These are phyloP conservation scores for Solanum bulbocastanum DNA, from an alignment of 257 asterid genomes.

Conservation along the genomic window DNA sequence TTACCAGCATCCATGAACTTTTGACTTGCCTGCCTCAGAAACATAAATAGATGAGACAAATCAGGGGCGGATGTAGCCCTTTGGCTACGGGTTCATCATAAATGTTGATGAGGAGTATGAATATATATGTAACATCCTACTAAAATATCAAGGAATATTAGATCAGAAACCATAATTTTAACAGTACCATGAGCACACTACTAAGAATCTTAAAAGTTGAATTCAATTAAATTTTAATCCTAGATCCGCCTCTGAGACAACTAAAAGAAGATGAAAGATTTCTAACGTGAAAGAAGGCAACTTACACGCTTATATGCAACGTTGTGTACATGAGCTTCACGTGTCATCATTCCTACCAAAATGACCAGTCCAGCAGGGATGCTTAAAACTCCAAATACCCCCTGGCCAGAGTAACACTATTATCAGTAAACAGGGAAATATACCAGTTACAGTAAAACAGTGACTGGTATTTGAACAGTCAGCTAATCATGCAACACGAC, in stretches of 20 bases:
- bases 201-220: background rate
- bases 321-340: slow-evolving; percentile 22
- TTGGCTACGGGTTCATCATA: background rate
- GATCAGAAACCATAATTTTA: background rate
- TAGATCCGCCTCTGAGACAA: background rate
- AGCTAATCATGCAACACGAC: background rate
- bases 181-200: background rate
- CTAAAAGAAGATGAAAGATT: background rate
- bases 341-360: slow-evolving; percentile 41
- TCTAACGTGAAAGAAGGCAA: background rate
- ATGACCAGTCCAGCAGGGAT: slow-evolving; percentile 47
- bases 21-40: slow-evolving; percentile 20
- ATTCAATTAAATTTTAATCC: background rate
- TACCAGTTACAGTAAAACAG: background rate
- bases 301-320: background rate
- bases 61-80: background rate
- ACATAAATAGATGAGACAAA: background rate
- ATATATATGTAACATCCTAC: background rate
- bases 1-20: slow-evolving; percentile 35
- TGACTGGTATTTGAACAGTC: background rate
- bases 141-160: background rate
- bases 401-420: slow-evolving; percentile 17
- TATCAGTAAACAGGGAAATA: background rate
- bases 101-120: background rate
- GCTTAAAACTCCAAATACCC: slow-evolving; percentile 54